Evolutionary conservation across 2,329 filamentous ascomycete genomes (phyloP).

Genomic region (Colletotrichum aenigma): DNA sequence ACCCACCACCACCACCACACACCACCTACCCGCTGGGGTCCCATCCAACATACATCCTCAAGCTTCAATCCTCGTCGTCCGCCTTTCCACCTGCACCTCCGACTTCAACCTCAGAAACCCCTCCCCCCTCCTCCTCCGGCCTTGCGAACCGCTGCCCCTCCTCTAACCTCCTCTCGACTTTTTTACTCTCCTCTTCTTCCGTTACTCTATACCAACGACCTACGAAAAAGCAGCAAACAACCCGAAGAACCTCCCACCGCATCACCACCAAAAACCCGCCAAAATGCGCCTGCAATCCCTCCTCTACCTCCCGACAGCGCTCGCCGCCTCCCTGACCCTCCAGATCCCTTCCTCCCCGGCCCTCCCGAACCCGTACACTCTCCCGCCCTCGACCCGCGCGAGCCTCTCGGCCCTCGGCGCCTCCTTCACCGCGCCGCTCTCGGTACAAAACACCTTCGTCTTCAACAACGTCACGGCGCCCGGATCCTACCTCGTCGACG

Average conservation of each 20-base stretch:
- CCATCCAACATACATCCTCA: background rate
- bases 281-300: slow-evolving; percentile 41
- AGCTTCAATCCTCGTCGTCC: background rate
- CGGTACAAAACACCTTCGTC: slow-evolving; percentile 71
- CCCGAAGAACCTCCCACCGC: background rate
- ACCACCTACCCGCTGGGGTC: background rate
- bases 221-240: background rate
- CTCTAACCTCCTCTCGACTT: background rate
- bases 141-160: background rate
- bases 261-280: background rate
- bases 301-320: slow-evolving; percentile 34
- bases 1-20: background rate
- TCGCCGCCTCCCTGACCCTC: slow-evolving; percentile 49
- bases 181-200: background rate
- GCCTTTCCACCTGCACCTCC: background rate
- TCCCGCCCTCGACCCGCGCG: slow-evolving; percentile 71
- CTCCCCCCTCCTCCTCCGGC: background rate
- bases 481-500: slow-evolving; percentile 81
- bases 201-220: background rate
- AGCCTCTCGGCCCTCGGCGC: slow-evolving; percentile 52
- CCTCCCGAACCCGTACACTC: slow-evolving; percentile 54
- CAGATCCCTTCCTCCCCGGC: slow-evolving; percentile 40
- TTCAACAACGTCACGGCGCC: slow-evolving; percentile 71
- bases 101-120: background rate
- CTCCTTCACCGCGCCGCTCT: slow-evolving; percentile 63